Conservation (phyloP, 1,139 yeast species). For the Lodderomyces beijingensis region DNA sequence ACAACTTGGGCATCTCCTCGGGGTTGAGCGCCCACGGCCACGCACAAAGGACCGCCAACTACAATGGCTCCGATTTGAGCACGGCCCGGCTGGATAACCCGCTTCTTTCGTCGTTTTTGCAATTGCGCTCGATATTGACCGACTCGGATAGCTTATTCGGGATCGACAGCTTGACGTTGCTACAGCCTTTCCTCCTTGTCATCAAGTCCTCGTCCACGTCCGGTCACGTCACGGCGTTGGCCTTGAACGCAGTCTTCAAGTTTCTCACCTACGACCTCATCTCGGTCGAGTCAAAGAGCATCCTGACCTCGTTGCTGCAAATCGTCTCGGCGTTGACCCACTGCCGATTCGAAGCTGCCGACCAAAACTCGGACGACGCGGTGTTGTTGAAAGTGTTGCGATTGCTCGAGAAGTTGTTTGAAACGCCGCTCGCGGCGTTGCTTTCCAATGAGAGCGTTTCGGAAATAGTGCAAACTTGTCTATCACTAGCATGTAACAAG, state of each 20-base stretch:
- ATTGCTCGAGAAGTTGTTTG: constrained; percentile 64
- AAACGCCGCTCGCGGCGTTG: constrained; percentile 57
- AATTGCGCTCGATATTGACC: constrained; percentile 65
- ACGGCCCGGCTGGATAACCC: constrained; percentile 43
- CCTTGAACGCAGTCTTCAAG: constrained; percentile 72
- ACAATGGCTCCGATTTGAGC: neutral
- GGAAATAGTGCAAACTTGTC: constrained; percentile 87
- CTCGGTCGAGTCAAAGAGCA: constrained; percentile 38
- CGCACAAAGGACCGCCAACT: constrained; percentile 1
- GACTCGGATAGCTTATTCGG: constrained; percentile 50
- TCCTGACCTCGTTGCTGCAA: constrained; percentile 51
- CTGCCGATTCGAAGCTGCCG: constrained; percentile 94
- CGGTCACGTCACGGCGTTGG: constrained; percentile 79
- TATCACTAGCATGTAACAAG: constrained; percentile 89
- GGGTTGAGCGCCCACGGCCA: constrained; percentile 11
- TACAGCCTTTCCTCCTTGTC: constrained; percentile 85
- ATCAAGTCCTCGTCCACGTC: constrained; percentile 82
- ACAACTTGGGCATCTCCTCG: constrained; percentile 23
- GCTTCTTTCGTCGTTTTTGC: constrained; percentile 75
- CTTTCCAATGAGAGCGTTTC: constrained; percentile 80
- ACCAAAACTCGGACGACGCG: constrained; percentile 89
- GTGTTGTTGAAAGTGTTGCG: constrained; percentile 79
- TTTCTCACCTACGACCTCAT: constrained; percentile 62
- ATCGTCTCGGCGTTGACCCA: constrained; percentile 79
- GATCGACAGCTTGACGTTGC: constrained; percentile 67